Evolutionary conservation across 2,329 filamentous ascomycete species (phyloP).

Genomic region (Penicillium sp.): DNA sequence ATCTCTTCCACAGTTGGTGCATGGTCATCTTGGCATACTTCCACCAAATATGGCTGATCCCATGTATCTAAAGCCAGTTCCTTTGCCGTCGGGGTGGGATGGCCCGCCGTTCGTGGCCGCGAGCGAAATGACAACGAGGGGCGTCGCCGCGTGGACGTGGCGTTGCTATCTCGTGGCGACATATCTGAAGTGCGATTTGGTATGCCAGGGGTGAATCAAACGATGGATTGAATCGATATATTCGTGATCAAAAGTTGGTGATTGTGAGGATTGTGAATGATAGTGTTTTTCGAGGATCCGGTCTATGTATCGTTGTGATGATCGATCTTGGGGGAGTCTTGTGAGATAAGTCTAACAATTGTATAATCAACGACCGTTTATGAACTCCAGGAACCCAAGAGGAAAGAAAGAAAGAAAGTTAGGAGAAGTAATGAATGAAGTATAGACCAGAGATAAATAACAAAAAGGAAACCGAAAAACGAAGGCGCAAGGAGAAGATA

Average conservation of each 20-base stretch:
- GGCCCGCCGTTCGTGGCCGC: constrained; percentile 40
- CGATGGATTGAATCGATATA: constrained; percentile 8
- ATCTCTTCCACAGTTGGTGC: constrained; percentile 34
- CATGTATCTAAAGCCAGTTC: constrained; percentile 25
- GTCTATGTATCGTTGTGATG: constrained; percentile 13
- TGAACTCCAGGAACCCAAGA: constrained; percentile 14
- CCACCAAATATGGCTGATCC: constrained; percentile 24
- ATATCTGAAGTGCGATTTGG: constrained; percentile 19
- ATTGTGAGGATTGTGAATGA: constrained; percentile 8
- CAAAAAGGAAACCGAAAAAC: constrained; percentile 12
- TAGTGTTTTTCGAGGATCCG: constrained; percentile 9
- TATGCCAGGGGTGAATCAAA: constrained; percentile 12
- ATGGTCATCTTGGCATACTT: constrained; percentile 25
- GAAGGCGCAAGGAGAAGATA: constrained; percentile 21
- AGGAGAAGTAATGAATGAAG: too few species aligned
- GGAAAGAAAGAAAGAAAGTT: constrained; percentile 1
- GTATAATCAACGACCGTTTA: constrained; percentile 11
- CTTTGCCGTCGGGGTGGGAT: constrained; percentile 23
- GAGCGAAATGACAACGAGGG: constrained; percentile 40
- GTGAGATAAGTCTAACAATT: constrained; percentile 13
- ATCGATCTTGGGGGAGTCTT: constrained; percentile 5
- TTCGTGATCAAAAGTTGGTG: background rate
- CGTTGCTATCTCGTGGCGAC: constrained; percentile 33
- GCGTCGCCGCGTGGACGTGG: constrained; percentile 34
- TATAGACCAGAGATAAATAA: constrained; percentile 8